These are phyloP conservation scores for Claviceps sp. DNA, from an alignment of 2,329 filamentous ascomycete genomes.

Conservation along the genomic window DNA sequence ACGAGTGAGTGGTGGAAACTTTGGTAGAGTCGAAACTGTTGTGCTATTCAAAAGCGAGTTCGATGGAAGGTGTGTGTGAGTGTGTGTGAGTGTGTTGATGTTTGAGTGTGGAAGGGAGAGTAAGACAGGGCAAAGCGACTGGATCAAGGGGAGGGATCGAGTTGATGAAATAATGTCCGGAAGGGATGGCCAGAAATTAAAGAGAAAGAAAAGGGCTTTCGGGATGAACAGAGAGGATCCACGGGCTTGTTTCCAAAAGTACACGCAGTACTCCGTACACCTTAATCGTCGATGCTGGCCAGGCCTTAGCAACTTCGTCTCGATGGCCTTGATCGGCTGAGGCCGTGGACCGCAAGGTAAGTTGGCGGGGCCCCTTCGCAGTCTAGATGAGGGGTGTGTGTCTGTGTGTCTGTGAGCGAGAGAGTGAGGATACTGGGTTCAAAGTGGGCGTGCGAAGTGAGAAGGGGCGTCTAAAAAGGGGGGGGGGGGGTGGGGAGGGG, in stretches of 20 bases:
- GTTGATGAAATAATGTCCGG: constrained; percentile 5
- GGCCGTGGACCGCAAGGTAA: constrained; percentile 6
- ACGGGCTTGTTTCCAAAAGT: constrained; percentile 1
- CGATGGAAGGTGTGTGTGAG: background rate
- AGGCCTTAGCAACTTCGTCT: background rate
- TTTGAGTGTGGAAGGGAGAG: background rate
- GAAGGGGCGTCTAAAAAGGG: background rate
- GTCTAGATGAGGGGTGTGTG: background rate
- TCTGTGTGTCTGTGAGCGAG: background rate
- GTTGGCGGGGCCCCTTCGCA: background rate
- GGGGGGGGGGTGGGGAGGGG: background rate
- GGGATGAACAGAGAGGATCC: constrained; percentile 4
- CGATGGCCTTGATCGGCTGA: constrained; percentile 7
- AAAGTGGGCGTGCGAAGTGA: background rate
- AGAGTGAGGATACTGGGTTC: background rate
- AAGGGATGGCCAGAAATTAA: constrained; percentile 1
- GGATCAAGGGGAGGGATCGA: constrained; percentile 1
- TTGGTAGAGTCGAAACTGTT: background rate
- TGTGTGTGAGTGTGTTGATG: background rate
- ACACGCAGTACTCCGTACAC: background rate
- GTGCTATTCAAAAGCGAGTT: background rate
- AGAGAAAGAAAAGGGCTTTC: constrained; percentile 2
- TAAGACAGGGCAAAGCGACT: background rate
- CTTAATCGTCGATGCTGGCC: constrained; percentile 7
- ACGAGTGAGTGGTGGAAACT: background rate